These are phyloP conservation scores for Suhomyces terraborum DNA, from an alignment of 1,139 yeast genomes.

Conservation along the genomic window DNA sequence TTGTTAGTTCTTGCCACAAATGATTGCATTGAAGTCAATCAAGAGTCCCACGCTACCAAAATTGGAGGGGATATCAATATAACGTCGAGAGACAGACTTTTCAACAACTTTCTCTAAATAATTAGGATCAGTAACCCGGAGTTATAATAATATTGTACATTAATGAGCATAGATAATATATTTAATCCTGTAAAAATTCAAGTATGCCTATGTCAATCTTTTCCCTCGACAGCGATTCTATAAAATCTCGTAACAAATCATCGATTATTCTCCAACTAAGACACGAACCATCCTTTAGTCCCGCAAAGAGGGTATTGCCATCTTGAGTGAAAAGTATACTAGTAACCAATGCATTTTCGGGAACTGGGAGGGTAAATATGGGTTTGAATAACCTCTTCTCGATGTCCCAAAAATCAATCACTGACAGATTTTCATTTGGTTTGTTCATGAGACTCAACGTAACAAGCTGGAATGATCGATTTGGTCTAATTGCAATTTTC, in stretches of 20 bases:
- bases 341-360: slow-evolving; percentile 17
- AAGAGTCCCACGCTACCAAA: slow-evolving; percentile 39
- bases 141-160: slow-evolving; percentile 18
- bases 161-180: slow-evolving; percentile 12
- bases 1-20: slow-evolving; percentile 79
- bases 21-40: slow-evolving; percentile 67
- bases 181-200: slow-evolving; percentile 10
- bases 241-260: slow-evolving; percentile 14
- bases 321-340: slow-evolving; percentile 24
- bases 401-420: slow-evolving; percentile 61
- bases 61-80: slow-evolving; percentile 64
- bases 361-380: slow-evolving; percentile 26
- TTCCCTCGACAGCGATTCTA: slow-evolving; percentile 6
- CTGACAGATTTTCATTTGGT: slow-evolving; percentile 21
- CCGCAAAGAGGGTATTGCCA: slow-evolving; percentile 28
- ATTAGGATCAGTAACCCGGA: slow-evolving; percentile 8
- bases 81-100: slow-evolving; percentile 52
- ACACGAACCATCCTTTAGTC: slow-evolving; percentile 30
- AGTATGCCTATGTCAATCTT: slow-evolving; percentile 15
- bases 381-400: slow-evolving; percentile 41
- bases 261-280: slow-evolving; percentile 24
- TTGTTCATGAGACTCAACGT: slow-evolving; percentile 44
- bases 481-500: slow-evolving; percentile 48
- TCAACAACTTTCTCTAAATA: slow-evolving; percentile 38
- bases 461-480: slow-evolving; percentile 46